A percentile compares a stretch with the other conserved stretches of the same genome.
Conservation (phyloP, 2,329 filamentous ascomycete genomes). For the Sclerotinia spermophila region DNA sequence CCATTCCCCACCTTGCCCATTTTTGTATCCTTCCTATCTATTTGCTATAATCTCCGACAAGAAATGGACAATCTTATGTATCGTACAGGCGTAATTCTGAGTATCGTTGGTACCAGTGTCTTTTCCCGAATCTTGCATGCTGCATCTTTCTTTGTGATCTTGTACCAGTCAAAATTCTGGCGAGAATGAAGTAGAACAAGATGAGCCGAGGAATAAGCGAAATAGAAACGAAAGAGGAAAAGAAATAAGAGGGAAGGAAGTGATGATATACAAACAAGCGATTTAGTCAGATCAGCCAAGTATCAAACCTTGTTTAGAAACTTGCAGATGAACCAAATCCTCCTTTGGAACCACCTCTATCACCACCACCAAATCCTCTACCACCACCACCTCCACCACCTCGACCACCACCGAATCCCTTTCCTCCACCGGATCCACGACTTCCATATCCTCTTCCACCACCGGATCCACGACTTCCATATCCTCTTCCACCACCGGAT, state of each 20-base stretch:
- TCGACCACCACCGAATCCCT: conserved; percentile 17
- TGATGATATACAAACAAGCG: conserved; percentile 12
- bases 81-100: neutral
- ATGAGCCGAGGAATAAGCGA: neutral
- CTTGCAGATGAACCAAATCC: conserved; percentile 1
- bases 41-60: neutral
- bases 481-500: neutral
- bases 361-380: conserved; percentile 14
- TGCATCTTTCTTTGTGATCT: neutral
- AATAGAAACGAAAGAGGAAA: neutral
- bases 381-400: conserved; percentile 18
- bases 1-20: neutral
- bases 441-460: conserved; percentile 16
- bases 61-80: neutral
- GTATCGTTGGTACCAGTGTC: neutral
- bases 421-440: conserved; percentile 22
- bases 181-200: neutral
- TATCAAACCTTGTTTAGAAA: conserved; percentile 2
- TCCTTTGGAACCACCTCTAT: conserved; percentile 11
- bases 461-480: conserved; percentile 20
- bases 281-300: neutral
- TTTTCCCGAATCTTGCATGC: neutral
- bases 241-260: neutral
- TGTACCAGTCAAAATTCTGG: neutral
- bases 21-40: neutral